These are phyloP conservation scores for Microglena sp. DNA, from an alignment of 139 green algal genomes.

Conservation along the genomic window DNA sequence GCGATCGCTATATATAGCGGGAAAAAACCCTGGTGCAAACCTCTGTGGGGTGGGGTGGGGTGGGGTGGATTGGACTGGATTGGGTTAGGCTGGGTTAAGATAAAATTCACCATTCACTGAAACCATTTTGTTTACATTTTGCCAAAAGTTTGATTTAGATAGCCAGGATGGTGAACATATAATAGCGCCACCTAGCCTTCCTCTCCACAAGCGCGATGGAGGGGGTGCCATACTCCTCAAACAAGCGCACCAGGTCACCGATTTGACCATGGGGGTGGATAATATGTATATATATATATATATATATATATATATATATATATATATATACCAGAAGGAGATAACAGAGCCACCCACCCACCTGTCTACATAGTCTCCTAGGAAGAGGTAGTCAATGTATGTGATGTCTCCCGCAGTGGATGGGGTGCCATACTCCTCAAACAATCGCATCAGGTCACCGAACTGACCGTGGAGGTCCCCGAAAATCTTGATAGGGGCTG, in stretches of 20 bases:
- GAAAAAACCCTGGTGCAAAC: too few species aligned
- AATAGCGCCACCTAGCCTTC: too few species aligned
- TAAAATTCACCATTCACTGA: too few species aligned
- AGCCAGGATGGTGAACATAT: too few species aligned
- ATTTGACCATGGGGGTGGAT: conserved; percentile 78
- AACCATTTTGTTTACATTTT: too few species aligned
- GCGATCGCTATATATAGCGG: too few species aligned
- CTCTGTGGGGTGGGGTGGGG: too few species aligned
- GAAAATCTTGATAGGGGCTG: conserved; percentile 98
- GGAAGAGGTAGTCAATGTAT: conserved; percentile 97
- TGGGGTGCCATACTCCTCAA: conserved; percentile 96
- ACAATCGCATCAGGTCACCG: conserved; percentile 96
- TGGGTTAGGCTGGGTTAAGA: too few species aligned
- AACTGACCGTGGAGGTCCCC: conserved; percentile 77
- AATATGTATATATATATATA: conserved; percentile 42
- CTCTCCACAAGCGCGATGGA: conserved; percentile 85
- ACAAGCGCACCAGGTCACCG: conserved; percentile 96
- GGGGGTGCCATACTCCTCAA: conserved; percentile 96
- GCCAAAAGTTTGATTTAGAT: too few species aligned
- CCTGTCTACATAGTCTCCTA: conserved; percentile 89
- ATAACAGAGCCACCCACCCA: too few species aligned
- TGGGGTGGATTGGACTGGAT: too few species aligned
- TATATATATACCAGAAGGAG: too few species aligned
- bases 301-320: neutral
- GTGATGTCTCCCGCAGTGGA: conserved; percentile 96